These are phyloP conservation scores for Ophiocordyceps camponoti-rufipedis DNA, from an alignment of 2,329 filamentous ascomycete species.

Conservation along the genomic window DNA sequence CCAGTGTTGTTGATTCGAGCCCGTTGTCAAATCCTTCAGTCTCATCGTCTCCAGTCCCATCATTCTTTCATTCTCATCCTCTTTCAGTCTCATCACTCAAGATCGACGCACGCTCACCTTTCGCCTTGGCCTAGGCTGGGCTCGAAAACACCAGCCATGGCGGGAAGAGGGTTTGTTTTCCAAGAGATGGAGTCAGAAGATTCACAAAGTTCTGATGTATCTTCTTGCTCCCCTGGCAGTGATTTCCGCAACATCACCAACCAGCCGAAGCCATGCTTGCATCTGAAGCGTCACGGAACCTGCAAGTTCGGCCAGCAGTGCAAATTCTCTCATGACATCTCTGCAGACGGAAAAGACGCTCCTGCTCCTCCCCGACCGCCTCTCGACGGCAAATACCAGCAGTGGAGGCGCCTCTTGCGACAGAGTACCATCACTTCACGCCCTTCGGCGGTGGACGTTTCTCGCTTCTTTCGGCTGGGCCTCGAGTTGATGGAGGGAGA, in stretches of 20 bases:
- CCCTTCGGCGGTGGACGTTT: not conserved
- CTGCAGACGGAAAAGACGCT: not conserved
- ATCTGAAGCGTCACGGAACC: slow-evolving; percentile 1
- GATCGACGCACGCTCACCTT: too few species aligned
- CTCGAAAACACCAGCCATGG: not conserved
- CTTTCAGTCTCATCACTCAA: not conserved
- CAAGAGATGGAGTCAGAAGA: not conserved
- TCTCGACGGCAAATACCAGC: slow-evolving; percentile 4
- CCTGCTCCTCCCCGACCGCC: not conserved
- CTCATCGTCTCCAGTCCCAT: too few species aligned
- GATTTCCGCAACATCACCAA: not conserved
- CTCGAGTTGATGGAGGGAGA: slow-evolving; percentile 7
- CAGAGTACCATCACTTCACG: not conserved
- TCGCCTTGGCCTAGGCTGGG: not conserved
- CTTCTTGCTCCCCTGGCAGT: not conserved
- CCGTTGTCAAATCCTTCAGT: not conserved
- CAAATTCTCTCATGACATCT: slow-evolving; percentile 2
- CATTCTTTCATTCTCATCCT: not conserved
- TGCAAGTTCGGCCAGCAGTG: slow-evolving; percentile 5
- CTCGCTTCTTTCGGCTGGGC: slow-evolving; percentile 5
- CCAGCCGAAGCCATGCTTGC: slow-evolving; percentile 1
- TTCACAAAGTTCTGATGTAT: not conserved
- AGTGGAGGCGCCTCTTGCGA: slow-evolving; percentile 6
- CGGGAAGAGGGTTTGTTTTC: not conserved
- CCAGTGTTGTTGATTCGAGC: too few species aligned